Conservation (phyloP, 1,284 basidiomycete species). For the Cryptococcus sp. region DNA sequence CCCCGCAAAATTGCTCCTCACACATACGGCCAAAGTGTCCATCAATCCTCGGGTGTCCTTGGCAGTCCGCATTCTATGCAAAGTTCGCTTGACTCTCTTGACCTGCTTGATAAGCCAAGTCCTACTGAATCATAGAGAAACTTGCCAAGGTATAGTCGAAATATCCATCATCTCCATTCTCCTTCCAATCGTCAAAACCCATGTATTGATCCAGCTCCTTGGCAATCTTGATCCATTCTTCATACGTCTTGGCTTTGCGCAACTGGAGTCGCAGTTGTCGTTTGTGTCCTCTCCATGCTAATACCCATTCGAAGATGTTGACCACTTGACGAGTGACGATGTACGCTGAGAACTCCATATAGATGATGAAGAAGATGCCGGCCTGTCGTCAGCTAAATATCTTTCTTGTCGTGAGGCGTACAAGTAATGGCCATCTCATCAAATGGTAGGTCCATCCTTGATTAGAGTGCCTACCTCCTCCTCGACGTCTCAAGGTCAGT, state of each 20-base stretch:
- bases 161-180: constrained; percentile 71
- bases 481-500: constrained; percentile 5
- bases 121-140: constrained; percentile 52
- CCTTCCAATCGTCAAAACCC: constrained; percentile 84
- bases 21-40: constrained; percentile 86
- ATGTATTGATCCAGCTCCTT: constrained; percentile 73
- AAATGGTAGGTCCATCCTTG: constrained; percentile 77
- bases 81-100: constrained; percentile 36
- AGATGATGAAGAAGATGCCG: constrained; percentile 80
- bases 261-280: constrained; percentile 70
- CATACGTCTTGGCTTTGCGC: constrained; percentile 68
- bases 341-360: constrained; percentile 79
- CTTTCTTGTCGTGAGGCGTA: constrained; percentile 46
- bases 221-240: constrained; percentile 77
- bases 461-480: constrained; percentile 52
- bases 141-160: constrained; percentile 82
- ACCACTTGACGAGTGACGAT: constrained; percentile 85
- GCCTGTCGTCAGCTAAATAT: constrained; percentile 49
- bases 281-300: constrained; percentile 84
- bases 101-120: constrained; percentile 14
- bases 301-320: constrained; percentile 85
- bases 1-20: constrained; percentile 91
- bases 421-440: constrained; percentile 83
- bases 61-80: constrained; percentile 28
- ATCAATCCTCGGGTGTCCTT: constrained; percentile 79